Evolutionary conservation across 345 rosid genomes (phyloP).

Genomic region (Odontarrhena argentea): DNA sequence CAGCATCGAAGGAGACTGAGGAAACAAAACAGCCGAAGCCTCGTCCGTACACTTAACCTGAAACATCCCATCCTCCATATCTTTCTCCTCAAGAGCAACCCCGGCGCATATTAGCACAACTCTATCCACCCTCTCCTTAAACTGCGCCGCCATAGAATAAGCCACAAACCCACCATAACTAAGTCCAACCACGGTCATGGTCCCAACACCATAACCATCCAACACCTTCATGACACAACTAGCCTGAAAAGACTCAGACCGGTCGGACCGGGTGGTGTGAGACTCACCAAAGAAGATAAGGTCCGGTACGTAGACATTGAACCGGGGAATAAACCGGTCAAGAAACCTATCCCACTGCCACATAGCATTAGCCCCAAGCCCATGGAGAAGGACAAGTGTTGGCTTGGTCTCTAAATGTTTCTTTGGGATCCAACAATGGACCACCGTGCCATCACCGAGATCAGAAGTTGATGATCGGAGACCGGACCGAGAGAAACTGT

Average conservation of each 20-base stretch:
- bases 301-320: constrained; percentile 88
- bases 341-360: constrained; percentile 82
- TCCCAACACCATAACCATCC: constrained; percentile 51
- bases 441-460: constrained; percentile 78
- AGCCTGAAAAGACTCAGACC: constrained; percentile 75
- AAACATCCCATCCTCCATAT: constrained; percentile 70
- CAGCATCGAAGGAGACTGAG: constrained; percentile 62
- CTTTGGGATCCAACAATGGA: constrained; percentile 85
- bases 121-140: constrained; percentile 59
- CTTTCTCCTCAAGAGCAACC: constrained; percentile 79
- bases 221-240: constrained; percentile 60
- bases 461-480: constrained; percentile 72
- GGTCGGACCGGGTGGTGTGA: constrained; percentile 67
- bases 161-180: constrained; percentile 91
- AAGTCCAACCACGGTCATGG: constrained; percentile 63
- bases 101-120: constrained; percentile 80
- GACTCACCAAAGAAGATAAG: constrained; percentile 92
- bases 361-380: constrained; percentile 95
- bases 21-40: constrained; percentile 57
- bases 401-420: constrained; percentile 48
- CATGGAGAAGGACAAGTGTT: constrained; percentile 72
- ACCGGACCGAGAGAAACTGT: constrained; percentile 69
- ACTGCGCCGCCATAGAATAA: constrained; percentile 80
- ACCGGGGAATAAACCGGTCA: constrained; percentile 54
- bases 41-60: constrained; percentile 62